phyloP scores from a whole-genome alignment of 2,329 filamentous ascomycete genomes.

The Colletotrichum scovillei region DNA sequence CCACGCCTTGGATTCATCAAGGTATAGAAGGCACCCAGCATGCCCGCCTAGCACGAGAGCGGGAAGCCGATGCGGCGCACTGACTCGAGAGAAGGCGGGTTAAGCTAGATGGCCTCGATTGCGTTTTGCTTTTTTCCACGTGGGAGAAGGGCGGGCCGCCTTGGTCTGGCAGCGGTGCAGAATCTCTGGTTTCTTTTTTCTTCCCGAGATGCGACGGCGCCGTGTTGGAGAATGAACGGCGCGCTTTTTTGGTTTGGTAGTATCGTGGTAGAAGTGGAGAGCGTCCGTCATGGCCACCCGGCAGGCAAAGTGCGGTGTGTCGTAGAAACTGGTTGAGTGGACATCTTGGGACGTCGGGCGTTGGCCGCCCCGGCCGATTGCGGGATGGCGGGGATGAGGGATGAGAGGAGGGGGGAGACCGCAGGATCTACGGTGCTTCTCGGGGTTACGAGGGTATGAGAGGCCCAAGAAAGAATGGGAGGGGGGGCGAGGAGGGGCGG shows the following conservation, averaged over 20 bases:
- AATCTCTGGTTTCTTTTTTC: background rate
- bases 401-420: background rate
- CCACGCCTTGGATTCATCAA: background rate
- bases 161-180: constrained; percentile 4
- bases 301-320: background rate
- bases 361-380: background rate
- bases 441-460: background rate
- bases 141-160: background rate
- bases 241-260: background rate
- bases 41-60: background rate
- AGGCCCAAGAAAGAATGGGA: background rate
- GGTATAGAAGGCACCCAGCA: background rate
- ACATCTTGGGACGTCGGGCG: background rate
- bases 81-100: background rate
- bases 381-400: background rate
- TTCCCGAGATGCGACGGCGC: background rate
- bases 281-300: background rate
- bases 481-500: background rate
- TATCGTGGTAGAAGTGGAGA: background rate
- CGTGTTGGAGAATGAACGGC: background rate
- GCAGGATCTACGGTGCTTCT: constrained; percentile 5
- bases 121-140: background rate
- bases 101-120: background rate
- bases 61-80: background rate
- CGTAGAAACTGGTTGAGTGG: background rate